Percentiles rank a stretch among this genome's conserved stretches.
phyloP scores from a whole-genome alignment of 2,329 filamentous ascomycete species.

The Stylonectria norvegica region DNA sequence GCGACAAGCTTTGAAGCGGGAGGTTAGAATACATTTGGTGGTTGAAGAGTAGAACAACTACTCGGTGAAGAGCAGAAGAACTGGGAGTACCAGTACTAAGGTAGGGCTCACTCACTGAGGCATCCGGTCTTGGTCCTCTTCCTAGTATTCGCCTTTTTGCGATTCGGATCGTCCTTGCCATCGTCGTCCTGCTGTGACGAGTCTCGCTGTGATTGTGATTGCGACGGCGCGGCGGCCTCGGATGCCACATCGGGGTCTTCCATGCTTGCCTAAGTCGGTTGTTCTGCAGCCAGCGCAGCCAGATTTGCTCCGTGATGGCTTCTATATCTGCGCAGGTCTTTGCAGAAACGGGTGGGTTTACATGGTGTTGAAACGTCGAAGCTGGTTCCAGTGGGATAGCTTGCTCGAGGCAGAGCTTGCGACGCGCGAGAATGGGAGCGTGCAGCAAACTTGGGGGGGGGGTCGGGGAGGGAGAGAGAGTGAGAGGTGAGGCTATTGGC shows the following conservation, averaged over 20 bases:
- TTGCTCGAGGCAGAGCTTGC: constrained; percentile 10
- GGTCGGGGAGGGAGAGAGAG: background rate
- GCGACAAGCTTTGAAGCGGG: constrained; percentile 65
- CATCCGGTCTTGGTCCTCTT: constrained; percentile 91
- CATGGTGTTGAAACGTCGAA: constrained; percentile 17
- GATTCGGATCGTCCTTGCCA: constrained; percentile 40
- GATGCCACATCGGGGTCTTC: constrained; percentile 15
- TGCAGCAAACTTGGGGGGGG: background rate
- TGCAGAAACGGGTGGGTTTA: constrained; percentile 11
- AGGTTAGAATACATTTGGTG: constrained; percentile 21
- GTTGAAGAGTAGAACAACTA: background rate
- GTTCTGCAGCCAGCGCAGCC: constrained; percentile 1
- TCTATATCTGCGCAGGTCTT: constrained; percentile 14
- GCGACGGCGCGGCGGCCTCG: constrained; percentile 7
- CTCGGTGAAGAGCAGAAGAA: background rate
- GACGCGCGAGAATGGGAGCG: constrained; percentile 2
- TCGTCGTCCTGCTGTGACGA: constrained; percentile 34
- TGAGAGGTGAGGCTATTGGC: background rate
- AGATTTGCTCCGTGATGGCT: background rate
- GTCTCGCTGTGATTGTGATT: constrained; percentile 27
- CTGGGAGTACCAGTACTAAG: constrained; percentile 1
- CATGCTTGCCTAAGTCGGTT: constrained; percentile 12
- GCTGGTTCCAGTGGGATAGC: constrained; percentile 3
- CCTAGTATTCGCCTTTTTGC: constrained; percentile 49
- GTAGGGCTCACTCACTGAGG: constrained; percentile 63